Conservation (phyloP, 2,329 filamentous ascomycete genomes). For the Diaporthe sp. region DNA sequence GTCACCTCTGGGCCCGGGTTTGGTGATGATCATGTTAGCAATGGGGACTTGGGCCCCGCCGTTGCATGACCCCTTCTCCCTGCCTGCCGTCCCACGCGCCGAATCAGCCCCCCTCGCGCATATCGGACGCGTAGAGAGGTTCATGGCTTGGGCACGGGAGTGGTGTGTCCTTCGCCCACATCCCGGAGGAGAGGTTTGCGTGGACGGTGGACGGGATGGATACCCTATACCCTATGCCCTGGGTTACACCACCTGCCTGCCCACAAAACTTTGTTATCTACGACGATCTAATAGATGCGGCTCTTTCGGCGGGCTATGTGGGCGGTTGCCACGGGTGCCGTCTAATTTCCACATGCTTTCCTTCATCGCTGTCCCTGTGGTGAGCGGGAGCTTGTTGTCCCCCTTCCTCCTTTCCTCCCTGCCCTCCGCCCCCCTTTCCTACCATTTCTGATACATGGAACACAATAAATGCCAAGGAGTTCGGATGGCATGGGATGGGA, state of each 20-base stretch:
- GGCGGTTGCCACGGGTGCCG: background rate
- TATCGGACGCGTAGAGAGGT: constrained; percentile 2
- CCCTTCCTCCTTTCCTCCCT: background rate
- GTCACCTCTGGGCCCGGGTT: constrained; percentile 7
- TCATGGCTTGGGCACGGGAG: constrained; percentile 4
- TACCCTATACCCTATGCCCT: background rate
- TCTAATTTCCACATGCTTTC: background rate
- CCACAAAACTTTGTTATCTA: background rate
- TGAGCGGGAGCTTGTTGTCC: background rate
- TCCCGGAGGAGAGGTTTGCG: background rate
- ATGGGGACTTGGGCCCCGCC: background rate
- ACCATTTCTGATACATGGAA: background rate
- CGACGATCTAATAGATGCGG: constrained; percentile 5
- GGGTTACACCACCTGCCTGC: too few species aligned
- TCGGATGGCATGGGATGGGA: constrained; percentile 1
- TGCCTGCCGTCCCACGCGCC: background rate
- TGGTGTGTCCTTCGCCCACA: background rate
- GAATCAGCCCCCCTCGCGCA: background rate
- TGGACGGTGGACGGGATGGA: background rate
- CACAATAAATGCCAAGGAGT: background rate
- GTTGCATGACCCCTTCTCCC: background rate
- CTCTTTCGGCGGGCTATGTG: constrained; percentile 17
- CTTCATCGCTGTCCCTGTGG: background rate
- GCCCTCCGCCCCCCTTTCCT: background rate
- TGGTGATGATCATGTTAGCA: background rate